Percentiles rank a stretch among this genome's conserved stretches.
phyloP scores from a whole-genome alignment of 257 asterid genomes.

The Solanum piurae region DNA sequence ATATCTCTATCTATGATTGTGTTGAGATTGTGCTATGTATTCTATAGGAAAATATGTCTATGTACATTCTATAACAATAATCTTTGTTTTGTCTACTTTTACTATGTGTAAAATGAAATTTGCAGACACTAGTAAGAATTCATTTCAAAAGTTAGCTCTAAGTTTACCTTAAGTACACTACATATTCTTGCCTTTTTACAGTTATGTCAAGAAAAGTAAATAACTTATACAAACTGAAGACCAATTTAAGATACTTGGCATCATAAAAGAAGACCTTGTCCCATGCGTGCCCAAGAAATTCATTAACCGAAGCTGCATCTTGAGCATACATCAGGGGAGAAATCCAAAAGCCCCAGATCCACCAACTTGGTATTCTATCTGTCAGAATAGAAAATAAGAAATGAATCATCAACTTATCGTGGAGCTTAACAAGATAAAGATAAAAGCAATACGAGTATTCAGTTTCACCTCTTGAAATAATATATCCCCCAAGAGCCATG shows the following conservation, averaged over 20 bases:
- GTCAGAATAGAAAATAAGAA: constrained; percentile 14
- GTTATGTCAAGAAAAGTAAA: background rate
- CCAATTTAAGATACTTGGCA: background rate
- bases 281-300: constrained; percentile 92
- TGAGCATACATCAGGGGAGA: constrained; percentile 95
- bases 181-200: background rate
- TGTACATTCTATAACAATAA: too few relatives aligned
- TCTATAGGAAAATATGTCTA: too few relatives aligned
- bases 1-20: too few relatives aligned
- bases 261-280: constrained; percentile 45
- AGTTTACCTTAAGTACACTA: background rate
- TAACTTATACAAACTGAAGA: background rate
- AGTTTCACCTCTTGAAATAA: constrained; percentile 80
- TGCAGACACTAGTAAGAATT: background rate
- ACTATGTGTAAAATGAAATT: background rate
- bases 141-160: background rate
- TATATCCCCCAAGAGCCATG: constrained; percentile 92
- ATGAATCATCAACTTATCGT: background rate
- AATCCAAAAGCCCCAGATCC: constrained; percentile 98
- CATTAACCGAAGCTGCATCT: constrained; percentile 85
- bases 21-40: too few relatives aligned
- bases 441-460: background rate
- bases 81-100: background rate
- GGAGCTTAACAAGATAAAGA: background rate
- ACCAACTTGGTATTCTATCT: constrained; percentile 91